phyloP scores from a whole-genome alignment of 805 yeast species.

The Debaryomyces maramus region DNA sequence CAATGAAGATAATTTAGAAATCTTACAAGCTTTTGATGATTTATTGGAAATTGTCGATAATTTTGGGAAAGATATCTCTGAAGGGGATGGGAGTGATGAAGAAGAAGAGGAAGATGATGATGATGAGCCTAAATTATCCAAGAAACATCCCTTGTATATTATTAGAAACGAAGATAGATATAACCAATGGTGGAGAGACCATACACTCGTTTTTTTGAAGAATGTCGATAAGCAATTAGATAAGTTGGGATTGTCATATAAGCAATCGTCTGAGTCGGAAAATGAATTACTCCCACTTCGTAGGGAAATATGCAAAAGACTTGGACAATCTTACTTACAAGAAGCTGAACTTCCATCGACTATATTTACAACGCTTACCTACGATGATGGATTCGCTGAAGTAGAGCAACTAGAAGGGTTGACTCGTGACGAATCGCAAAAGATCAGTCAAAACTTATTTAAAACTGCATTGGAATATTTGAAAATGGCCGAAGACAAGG shows the following conservation, averaged over 20 bases:
- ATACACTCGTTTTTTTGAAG: constrained; percentile 33
- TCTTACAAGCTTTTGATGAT: constrained; percentile 63
- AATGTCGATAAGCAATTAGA: constrained; percentile 25
- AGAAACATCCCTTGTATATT: constrained; percentile 57
- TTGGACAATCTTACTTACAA: constrained; percentile 64
- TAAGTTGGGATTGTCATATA: constrained; percentile 4
- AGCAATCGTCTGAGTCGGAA: constrained; percentile 11
- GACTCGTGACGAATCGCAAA: constrained; percentile 43
- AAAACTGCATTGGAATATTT: constrained; percentile 58
- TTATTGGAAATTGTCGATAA: constrained; percentile 64
- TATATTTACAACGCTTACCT: constrained; percentile 55
- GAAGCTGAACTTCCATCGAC: constrained; percentile 63
- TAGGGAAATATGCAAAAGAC: constrained; percentile 44
- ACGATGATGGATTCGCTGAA: constrained; percentile 47
- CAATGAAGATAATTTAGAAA: constrained; percentile 47
- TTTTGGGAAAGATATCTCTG: constrained; percentile 54
- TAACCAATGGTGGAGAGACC: constrained; percentile 58
- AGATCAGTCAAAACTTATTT: constrained; percentile 48
- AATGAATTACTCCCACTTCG: constrained; percentile 20
- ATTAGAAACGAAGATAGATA: constrained; percentile 43
- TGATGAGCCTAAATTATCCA: constrained; percentile 37
- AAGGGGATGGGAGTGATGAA: constrained; percentile 59
- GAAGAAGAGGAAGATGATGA: constrained; percentile 24
- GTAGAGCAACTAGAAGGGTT: constrained; percentile 36
- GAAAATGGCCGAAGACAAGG: constrained; percentile 59